Evolutionary conservation across 768 basidiomycete species (phyloP), one percentile per base, ranked within the genome.

Genomic region (Ephemerocybe angulata): DNA sequence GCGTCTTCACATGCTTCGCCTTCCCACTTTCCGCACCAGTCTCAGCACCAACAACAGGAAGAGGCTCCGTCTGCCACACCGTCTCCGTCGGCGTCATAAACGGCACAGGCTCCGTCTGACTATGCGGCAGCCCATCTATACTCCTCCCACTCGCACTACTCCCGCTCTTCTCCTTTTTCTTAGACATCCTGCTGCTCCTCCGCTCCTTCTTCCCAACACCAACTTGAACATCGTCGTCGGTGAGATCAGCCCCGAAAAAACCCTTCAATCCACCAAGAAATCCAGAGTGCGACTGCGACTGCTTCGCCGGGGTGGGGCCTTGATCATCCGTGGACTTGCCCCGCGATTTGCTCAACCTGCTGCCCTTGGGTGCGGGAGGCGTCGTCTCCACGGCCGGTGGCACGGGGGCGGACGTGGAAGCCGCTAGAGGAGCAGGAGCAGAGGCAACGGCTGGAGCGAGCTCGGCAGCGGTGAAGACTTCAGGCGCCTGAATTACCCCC

Each of bases 221-320:
- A 12, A 37, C 47, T 1, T 48, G 24, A 40, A 10, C 51, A 21
- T 50, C 46, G 17, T 29, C 50, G 41, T n/a, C n/a, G n/a, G n/a
- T n/a, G n/a, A 48, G 53, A 25, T 57, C 59, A 2, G 55, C 52
- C 12, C 54, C 65, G 63, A 84, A 83, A 17, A 82, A 63, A 11
- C 74, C 75, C 10, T 71, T 72, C 49, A 83, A 60, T 37, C 77
- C 76, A 28, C 76, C 78, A 33, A 83, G 73, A 52, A 83, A 73
- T 19, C 69, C 52, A 2, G 53, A 53, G 48, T 65, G 62, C 13
- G 57, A 54, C 17, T 64, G 63, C 4, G 66, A 59, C 4, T 56
- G 49, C 5, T 50, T 25, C 21, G 52, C 24, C 31, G 31, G 41
- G 4, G 3, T 7, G 38, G 41, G 21, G 46, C n/a, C n/a, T n/a